Percentiles rank a stretch among this genome's conserved stretches.
These are phyloP conservation scores for Tricladium varicosporioides DNA, from an alignment of 2,329 filamentous ascomycete genomes.

Conservation along the genomic window DNA sequence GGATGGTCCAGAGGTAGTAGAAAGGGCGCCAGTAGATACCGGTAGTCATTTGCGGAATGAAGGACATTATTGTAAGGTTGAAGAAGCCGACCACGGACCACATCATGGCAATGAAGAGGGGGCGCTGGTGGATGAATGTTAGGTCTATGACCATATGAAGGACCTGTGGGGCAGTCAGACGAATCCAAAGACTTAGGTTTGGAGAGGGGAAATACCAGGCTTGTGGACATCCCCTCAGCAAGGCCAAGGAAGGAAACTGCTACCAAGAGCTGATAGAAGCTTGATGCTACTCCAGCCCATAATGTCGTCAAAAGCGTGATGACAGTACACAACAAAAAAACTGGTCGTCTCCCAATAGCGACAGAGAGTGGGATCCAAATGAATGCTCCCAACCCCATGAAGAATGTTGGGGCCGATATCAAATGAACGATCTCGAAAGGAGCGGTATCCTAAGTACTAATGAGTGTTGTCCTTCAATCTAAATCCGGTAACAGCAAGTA, in stretches of 20 bases:
- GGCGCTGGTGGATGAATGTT: slow-evolving; percentile 19
- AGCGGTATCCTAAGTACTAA: slow-evolving; percentile 9
- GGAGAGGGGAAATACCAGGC: too few species aligned
- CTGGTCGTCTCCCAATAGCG: slow-evolving; percentile 17
- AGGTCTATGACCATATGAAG: slow-evolving; percentile 15
- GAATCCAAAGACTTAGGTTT: too few species aligned
- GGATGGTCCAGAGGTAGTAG: slow-evolving; percentile 8
- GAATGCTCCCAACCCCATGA: slow-evolving; percentile 20
- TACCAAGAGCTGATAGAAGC: slow-evolving; percentile 14
- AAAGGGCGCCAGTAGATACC: slow-evolving; percentile 8
- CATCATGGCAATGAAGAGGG: slow-evolving; percentile 12
- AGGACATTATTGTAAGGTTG: not conserved
- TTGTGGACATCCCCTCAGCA: slow-evolving; percentile 10
- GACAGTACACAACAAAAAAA: slow-evolving; percentile 9
- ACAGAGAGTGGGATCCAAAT: slow-evolving; percentile 19
- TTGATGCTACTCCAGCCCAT: not conserved
- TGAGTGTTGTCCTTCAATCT: not conserved
- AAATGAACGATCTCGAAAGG: slow-evolving; percentile 10
- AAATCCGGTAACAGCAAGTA: not conserved
- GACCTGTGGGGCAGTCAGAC: too few species aligned
- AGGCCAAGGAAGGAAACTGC: slow-evolving; percentile 16
- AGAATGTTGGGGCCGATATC: slow-evolving; percentile 14
- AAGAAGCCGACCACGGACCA: slow-evolving; percentile 13
- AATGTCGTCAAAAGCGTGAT: slow-evolving; percentile 7
- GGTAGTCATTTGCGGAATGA: slow-evolving; percentile 6